Conservation (phyloP, 495 filamentous ascomycete genomes). For the Corynascus novoguineensis region DNA sequence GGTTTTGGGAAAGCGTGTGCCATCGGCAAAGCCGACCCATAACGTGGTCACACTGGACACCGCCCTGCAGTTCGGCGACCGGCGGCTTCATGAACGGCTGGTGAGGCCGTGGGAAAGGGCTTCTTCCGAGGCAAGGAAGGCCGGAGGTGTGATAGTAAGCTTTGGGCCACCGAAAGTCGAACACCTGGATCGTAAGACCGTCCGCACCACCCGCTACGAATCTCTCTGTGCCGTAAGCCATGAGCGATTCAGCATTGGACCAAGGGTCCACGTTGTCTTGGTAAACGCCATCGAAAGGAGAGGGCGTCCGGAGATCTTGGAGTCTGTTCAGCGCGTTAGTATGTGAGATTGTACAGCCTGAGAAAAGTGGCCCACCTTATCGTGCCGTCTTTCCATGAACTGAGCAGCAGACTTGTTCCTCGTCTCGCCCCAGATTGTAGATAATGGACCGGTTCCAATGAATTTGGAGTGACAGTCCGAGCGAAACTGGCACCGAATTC, state of each 20-base stretch:
- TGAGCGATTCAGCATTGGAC: slow-evolving; percentile 35
- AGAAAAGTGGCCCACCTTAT: slow-evolving; percentile 19
- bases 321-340: slow-evolving; percentile 24
- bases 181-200: slow-evolving; percentile 37
- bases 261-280: slow-evolving; percentile 42
- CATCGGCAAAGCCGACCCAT: slow-evolving; percentile 32
- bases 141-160: slow-evolving; percentile 40
- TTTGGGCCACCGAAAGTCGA: slow-evolving; percentile 45
- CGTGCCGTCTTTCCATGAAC: slow-evolving; percentile 44
- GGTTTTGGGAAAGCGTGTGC: slow-evolving; percentile 35
- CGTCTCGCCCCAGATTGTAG: slow-evolving; percentile 22
- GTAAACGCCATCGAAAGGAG: slow-evolving; percentile 33
- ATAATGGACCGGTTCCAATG: slow-evolving; percentile 38
- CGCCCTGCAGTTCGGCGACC: not conserved
- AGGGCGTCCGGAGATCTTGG: slow-evolving; percentile 40
- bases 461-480: slow-evolving; percentile 27
- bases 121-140: slow-evolving; percentile 31
- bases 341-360: not conserved
- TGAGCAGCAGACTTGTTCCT: slow-evolving; percentile 37
- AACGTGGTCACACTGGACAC: slow-evolving; percentile 26
- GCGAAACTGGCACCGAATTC: slow-evolving; percentile 17
- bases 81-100: slow-evolving; percentile 29
- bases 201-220: slow-evolving; percentile 38
- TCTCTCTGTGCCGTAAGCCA: slow-evolving; percentile 39
- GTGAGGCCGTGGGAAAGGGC: slow-evolving; percentile 34